Evolutionary conservation across 495 filamentous ascomycete species (phyloP).

Genomic region (Penicillium silybi): DNA sequence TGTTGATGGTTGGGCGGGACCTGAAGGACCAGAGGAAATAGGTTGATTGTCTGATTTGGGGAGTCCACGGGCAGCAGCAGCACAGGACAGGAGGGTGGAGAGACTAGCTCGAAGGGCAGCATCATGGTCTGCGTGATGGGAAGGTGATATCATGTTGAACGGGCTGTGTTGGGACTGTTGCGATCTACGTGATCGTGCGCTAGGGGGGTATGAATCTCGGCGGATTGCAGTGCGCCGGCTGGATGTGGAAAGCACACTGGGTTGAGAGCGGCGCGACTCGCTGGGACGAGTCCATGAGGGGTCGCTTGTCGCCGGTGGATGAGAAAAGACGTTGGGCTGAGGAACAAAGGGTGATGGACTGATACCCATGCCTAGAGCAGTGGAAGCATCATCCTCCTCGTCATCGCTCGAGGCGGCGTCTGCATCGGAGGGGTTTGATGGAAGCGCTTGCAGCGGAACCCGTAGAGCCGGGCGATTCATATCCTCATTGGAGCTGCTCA

Average conservation of each 20-base stretch:
- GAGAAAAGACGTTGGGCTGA: slow-evolving; percentile 86
- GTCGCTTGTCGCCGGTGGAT: slow-evolving; percentile 64
- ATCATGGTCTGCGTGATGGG: slow-evolving; percentile 82
- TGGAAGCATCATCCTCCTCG: slow-evolving; percentile 78
- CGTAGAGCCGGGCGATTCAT: slow-evolving; percentile 37
- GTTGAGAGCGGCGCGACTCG: slow-evolving; percentile 40
- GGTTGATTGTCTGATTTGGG: slow-evolving; percentile 57
- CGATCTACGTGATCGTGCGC: slow-evolving; percentile 24
- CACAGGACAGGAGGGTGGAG: slow-evolving; percentile 90
- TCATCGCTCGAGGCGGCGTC: slow-evolving; percentile 54
- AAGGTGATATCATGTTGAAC: slow-evolving; percentile 65
- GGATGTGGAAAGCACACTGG: slow-evolving; percentile 35
- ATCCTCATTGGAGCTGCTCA: slow-evolving; percentile 83
- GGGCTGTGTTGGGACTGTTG: slow-evolving; percentile 43
- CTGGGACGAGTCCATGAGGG: slow-evolving; percentile 44
- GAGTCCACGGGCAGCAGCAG: slow-evolving; percentile 78
- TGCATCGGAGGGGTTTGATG: slow-evolving; percentile 25
- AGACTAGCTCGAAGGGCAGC: slow-evolving; percentile 87
- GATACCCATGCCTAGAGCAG: slow-evolving; percentile 65
- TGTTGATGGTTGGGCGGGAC: slow-evolving; percentile 26
- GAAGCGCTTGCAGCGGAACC: slow-evolving; percentile 18
- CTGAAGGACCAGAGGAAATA: slow-evolving; percentile 16
- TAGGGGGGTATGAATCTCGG: slow-evolving; percentile 34
- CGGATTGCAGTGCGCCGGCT: slow-evolving; percentile 37
- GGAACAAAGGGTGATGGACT: slow-evolving; percentile 67